A percentile compares a stretch with the other conserved stretches of the same genome.
Conservation (phyloP, 1,284 basidiomycete genomes). For the Ceratobasidium sp. region DNA sequence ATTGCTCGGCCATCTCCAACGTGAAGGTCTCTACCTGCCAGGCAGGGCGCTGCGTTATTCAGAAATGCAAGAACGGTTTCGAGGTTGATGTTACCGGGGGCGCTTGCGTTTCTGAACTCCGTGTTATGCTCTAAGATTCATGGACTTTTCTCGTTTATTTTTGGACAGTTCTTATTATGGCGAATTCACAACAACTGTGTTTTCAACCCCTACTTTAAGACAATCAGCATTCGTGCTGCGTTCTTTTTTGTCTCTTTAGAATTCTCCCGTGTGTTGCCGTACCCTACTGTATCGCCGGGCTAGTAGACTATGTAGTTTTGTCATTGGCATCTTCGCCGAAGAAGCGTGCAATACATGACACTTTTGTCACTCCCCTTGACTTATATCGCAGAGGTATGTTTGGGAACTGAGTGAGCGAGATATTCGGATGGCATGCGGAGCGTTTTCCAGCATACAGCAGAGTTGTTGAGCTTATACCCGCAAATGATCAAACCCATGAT, state of each 20-base stretch:
- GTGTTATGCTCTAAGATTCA: background rate
- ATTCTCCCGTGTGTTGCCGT: background rate
- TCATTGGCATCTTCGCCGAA: background rate
- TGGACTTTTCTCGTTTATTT: background rate
- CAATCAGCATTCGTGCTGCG: background rate
- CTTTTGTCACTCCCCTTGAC: no score
- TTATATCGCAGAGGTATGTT: no score
- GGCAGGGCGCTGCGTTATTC: slow-evolving; percentile 41
- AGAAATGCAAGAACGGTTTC: slow-evolving; percentile 29
- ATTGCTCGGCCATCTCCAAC: slow-evolving; percentile 74
- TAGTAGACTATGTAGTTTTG: background rate
- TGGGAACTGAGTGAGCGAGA: no score
- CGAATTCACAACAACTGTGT: background rate
- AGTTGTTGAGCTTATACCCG: no score
- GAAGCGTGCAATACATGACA: no score
- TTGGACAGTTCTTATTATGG: background rate
- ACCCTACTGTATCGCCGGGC: background rate
- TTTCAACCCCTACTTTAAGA: background rate
- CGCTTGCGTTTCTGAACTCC: slow-evolving; percentile 15
- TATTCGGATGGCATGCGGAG: no score
- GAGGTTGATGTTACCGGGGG: background rate
- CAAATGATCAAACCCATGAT: no score
- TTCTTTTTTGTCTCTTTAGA: background rate
- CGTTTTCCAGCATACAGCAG: no score
- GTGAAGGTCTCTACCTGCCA: slow-evolving; percentile 76